phyloP scores from a whole-genome alignment of 495 filamentous ascomycete genomes.

The Talaromyces nanjingensis region DNA sequence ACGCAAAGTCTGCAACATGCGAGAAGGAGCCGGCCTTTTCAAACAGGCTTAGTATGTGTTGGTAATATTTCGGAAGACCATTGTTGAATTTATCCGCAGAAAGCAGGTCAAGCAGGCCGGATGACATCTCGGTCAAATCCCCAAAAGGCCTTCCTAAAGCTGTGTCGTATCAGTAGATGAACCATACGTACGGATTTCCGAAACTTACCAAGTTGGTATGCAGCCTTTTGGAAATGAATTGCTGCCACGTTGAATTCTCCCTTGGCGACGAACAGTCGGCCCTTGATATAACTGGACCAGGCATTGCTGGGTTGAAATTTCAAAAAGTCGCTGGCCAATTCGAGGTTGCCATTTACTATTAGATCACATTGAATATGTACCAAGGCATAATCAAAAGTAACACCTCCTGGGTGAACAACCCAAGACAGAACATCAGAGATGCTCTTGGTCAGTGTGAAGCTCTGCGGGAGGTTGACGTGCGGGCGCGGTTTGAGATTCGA shows the following conservation, averaged over 20 bases:
- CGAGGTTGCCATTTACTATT: constrained; percentile 59
- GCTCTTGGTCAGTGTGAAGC: constrained; percentile 39
- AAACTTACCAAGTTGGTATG: constrained; percentile 70
- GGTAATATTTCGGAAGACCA: constrained; percentile 77
- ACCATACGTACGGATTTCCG: not conserved
- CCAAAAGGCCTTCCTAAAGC: constrained; percentile 38
- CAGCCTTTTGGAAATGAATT: constrained; percentile 72
- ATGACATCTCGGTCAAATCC: constrained; percentile 42
- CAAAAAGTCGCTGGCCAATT: constrained; percentile 69
- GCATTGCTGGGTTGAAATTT: constrained; percentile 56
- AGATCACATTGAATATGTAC: constrained; percentile 63
- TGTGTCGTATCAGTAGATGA: constrained; percentile 13
- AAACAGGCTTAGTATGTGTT: constrained; percentile 76
- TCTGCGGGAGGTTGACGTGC: constrained; percentile 33
- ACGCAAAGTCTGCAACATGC: constrained; percentile 78
- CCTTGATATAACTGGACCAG: constrained; percentile 84
- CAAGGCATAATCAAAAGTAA: constrained; percentile 39
- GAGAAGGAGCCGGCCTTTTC: constrained; percentile 68
- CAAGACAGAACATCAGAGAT: constrained; percentile 45
- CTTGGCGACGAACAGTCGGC: constrained; percentile 66
- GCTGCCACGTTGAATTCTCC: constrained; percentile 67
- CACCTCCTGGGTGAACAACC: constrained; percentile 35
- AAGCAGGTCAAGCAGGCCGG: constrained; percentile 61
- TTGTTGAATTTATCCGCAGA: constrained; percentile 66
- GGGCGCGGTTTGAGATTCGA: constrained; percentile 39